These are phyloP conservation scores for Casuarina glauca DNA, from an alignment of 306 rosid species.

Conservation along the genomic window DNA sequence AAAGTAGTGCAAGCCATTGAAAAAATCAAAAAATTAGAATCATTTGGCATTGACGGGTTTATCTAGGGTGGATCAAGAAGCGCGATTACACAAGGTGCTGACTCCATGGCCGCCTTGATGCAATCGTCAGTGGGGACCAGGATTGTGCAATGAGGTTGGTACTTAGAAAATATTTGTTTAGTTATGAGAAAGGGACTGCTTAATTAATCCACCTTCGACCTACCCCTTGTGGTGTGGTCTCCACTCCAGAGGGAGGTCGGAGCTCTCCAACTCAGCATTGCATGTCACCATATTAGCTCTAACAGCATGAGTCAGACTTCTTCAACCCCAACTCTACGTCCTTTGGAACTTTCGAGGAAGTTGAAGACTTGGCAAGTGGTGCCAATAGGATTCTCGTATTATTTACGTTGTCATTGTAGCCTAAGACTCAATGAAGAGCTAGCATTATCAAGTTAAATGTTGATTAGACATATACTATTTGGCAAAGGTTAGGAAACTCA, in stretches of 20 bases:
- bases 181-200: neutral
- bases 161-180: too few relatives aligned
- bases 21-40: neutral
- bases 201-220: too few relatives aligned
- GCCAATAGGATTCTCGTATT: neutral
- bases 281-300: slow-evolving; percentile 39
- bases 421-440: too few relatives aligned
- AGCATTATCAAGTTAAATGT: too few relatives aligned
- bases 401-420: too few relatives aligned
- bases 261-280: slow-evolving; percentile 13
- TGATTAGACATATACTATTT: too few relatives aligned
- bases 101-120: neutral
- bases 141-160: slow-evolving; percentile 1
- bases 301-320: neutral
- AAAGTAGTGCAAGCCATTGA: too few relatives aligned
- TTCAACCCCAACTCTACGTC: neutral
- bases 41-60: neutral
- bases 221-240: neutral
- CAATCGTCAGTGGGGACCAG: slow-evolving; percentile 9
- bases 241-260: neutral
- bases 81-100: slow-evolving; percentile 26
- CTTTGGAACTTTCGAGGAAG: neutral
- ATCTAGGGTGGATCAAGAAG: neutral
- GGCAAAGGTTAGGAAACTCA: too few relatives aligned
- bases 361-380: too few relatives aligned